Base-by-base conservation (phyloP, 345 rosid species). In the Boechera stricta region DNA sequence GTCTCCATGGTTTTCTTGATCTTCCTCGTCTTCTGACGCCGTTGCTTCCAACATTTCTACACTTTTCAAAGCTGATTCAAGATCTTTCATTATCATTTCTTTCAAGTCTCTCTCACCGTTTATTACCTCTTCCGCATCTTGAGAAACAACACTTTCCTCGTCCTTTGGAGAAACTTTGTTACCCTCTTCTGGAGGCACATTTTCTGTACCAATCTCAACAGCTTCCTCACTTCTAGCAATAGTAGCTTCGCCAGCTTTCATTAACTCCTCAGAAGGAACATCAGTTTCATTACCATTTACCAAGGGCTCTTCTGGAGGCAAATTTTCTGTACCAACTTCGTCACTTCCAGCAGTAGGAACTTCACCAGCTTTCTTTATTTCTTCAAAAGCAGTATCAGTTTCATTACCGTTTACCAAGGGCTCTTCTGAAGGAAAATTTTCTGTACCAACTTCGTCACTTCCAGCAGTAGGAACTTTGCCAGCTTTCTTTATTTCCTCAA, bases 41-140 rank as follows among this genome's bases (percentile, higher is more conserved):
- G 75, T 86, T 61, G 78, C 72, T 85, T 86, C 97, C 79, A 87
- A 80, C 81, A 80, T 85, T 21, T 93, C 80, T 72, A 87, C 85
- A 65, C 68, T 81, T 77, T 67, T 77, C 73, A 94, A 82, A 73
- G 91, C 94, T 61, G 83, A 88, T 79, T 94, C 96, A 78, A 94
- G 71, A 72, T 89, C 98, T 84, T 85, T 85, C 90, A 87, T 82
- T 69, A 94, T 81, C 29, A 56, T 78, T 73, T 90, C 97, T 86
- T 85, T 91, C 77, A 85, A 79, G 79, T 70, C 86, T 42, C 55
- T 58, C n/a, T 69, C 85, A 47, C 80, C 82, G 48, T 68, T 87
- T 64, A 81, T 64, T 42, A 67, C 61, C 49, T 52, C 79, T 69
- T 62, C 77, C 16, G 69, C 75, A 55, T 82, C 78, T 21, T 21